Base-by-base conservation (phyloP, 176 grass and related monocot genomes). In the Aechmea fasciata region DNA sequence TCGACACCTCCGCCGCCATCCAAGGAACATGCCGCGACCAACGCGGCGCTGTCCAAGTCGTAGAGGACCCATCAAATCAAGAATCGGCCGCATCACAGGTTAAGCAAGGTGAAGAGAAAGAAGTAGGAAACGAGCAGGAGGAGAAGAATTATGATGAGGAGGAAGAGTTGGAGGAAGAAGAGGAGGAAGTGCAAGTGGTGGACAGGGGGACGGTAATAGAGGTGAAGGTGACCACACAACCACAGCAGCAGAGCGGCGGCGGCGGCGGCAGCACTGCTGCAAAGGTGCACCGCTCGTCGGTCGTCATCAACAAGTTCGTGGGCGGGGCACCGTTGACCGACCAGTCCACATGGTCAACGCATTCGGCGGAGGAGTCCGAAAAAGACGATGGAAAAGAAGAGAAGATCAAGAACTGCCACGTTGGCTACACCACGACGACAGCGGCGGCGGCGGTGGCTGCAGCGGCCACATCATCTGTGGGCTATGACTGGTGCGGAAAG, bases 231-330 rank as follows among this genome's bases (percentile, higher is more conserved):
- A 99, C 84, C 82, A 83, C 87, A 29, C 94, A 99, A 75, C 85
- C 79, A 9, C 89, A 92, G 82, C 61, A 72, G 54, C 66, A 61
- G 49, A 15, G 76, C 12, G 71, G 83, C 50, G 25, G 25, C 25
- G 25, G 25, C 25, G 1, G 25, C 25, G 25, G 25, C 25, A 26
- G 25, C 25, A 26, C 2, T 26, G 82, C 53, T 1, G 18, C 59
- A 76, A 92, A 87, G 24, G 82, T 83, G 49, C 89, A 85, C 62
- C 86, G 89, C 3, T 99, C 90, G 9, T 87, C 82, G 51, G 74
- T 99, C 51, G 87, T 99, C 17, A 93, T 99, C 84, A 99, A 99
- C 82, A 99, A 99, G 84, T 99, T 99, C 90, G 82, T 99, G 17
- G 90, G 94, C 49, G 78, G 93, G 63, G 92, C 85, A 54, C 93